Percentiles rank a stretch among this genome's conserved stretches.
Conservation (phyloP, 257 asterid genomes). For the Buddleja alternifolia region DNA sequence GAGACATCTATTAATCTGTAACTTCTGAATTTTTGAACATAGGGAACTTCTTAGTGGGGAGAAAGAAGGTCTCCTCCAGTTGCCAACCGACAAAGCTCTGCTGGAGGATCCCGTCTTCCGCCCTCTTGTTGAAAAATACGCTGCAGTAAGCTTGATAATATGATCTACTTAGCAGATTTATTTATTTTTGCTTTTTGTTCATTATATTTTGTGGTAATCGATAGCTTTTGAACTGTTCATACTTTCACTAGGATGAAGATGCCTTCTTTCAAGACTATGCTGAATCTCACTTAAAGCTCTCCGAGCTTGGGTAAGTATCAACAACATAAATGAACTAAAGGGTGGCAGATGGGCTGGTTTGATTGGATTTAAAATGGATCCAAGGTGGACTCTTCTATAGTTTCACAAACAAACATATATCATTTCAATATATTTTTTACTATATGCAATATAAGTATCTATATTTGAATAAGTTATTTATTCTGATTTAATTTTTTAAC, state of each 20-base stretch:
- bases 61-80: conserved; percentile 66
- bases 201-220: neutral
- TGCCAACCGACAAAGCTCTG: conserved; percentile 74
- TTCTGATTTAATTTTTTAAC: neutral
- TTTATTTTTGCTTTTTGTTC: too few relatives aligned
- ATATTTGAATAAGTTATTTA: neutral
- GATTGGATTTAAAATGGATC: neutral
- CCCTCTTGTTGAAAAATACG: conserved; percentile 65
- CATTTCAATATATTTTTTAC: too few relatives aligned
- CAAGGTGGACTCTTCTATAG: too few relatives aligned
- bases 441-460: neutral
- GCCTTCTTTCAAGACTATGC: conserved; percentile 83
- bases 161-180: neutral
- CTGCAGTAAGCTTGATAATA: conserved; percentile 51
- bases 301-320: conserved; percentile 75
- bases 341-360: neutral
- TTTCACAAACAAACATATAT: too few relatives aligned
- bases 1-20: neutral
- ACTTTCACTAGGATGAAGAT: conserved; percentile 68
- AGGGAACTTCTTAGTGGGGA: conserved; percentile 75
- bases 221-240: neutral
- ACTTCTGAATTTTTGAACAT: neutral
- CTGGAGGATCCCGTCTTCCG: conserved; percentile 60
- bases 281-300: conserved; percentile 78
- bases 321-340: neutral